phyloP scores from a whole-genome alignment of 441 rosid species.

The Aquilaria agallochum region DNA sequence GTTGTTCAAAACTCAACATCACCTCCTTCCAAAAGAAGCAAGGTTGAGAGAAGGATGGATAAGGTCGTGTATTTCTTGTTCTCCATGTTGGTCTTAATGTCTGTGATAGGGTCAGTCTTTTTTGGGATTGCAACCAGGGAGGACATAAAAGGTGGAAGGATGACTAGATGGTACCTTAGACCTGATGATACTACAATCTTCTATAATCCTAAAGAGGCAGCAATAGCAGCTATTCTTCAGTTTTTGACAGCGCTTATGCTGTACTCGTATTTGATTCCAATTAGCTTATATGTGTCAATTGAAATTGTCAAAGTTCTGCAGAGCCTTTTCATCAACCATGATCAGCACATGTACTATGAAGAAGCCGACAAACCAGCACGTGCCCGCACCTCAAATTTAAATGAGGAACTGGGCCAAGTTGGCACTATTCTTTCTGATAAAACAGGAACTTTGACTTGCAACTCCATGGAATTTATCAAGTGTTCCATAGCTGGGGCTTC shows the following conservation, averaged over 20 bases:
- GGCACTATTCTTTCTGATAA: constrained; percentile 95
- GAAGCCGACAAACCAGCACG: constrained; percentile 86
- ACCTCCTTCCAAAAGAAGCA: constrained; percentile 98
- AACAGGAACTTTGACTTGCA: constrained; percentile 98
- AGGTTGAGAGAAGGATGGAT: constrained; percentile 84
- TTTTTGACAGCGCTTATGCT: constrained; percentile 86
- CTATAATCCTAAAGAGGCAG: constrained; percentile 62
- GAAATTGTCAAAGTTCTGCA: constrained; percentile 95
- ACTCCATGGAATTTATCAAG: constrained; percentile 96
- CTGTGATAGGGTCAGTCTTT: constrained; percentile 62
- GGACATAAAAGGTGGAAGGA: constrained; percentile 61
- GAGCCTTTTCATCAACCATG: constrained; percentile 85
- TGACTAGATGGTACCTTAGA: constrained; percentile 95
- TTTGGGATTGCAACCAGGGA: constrained; percentile 69
- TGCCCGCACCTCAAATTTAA: constrained; percentile 98
- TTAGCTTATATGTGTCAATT: constrained; percentile 91
- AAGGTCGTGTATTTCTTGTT: constrained; percentile 74
- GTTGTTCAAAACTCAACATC: constrained; percentile 86
- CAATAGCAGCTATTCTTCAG: constrained; percentile 58
- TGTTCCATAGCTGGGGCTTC: constrained; percentile 91
- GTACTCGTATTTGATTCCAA: constrained; percentile 91
- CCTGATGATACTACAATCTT: constrained; percentile 70
- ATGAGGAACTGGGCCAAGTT: constrained; percentile 99
- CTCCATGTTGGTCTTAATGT: constrained; percentile 55
- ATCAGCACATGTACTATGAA: constrained; percentile 78